phyloP scores from a whole-genome alignment of 2,329 filamentous ascomycete species.

The Fusarium succisae region DNA sequence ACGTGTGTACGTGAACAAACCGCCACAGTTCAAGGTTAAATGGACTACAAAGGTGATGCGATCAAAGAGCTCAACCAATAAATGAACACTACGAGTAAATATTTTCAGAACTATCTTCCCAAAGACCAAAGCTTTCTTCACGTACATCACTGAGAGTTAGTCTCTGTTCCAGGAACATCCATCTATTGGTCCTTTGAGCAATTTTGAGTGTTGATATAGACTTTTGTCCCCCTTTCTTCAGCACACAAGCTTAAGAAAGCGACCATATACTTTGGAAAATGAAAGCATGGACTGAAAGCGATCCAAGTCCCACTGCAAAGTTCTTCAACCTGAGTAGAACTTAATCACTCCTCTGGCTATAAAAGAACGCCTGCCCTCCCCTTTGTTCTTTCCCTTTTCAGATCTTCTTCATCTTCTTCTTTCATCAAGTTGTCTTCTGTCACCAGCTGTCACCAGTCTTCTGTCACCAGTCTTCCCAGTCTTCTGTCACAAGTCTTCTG shows the following conservation, averaged over 20 bases:
- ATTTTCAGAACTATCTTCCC: rapidly evolving
- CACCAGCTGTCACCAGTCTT: background rate
- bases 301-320: background rate
- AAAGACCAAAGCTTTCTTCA: too few relatives aligned
- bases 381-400: too few relatives aligned
- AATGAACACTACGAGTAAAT: background rate
- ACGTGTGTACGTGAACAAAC: background rate
- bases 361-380: background rate
- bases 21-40: background rate
- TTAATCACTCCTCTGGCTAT: background rate
- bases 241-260: background rate
- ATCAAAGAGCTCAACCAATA: background rate
- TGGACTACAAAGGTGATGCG: background rate
- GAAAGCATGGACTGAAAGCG: background rate
- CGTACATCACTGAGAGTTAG: background rate
- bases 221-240: background rate
- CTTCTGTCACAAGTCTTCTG: background rate
- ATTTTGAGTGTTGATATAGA: background rate
- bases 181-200: background rate
- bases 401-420: background rate
- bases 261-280: background rate
- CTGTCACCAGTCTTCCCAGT: background rate
- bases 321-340: background rate
- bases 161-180: background rate
- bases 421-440: background rate